Percentiles rank a stretch among this genome's conserved stretches.
Conservation (phyloP, 164 flowering plant species). For the Warburgia ugandensis region DNA sequence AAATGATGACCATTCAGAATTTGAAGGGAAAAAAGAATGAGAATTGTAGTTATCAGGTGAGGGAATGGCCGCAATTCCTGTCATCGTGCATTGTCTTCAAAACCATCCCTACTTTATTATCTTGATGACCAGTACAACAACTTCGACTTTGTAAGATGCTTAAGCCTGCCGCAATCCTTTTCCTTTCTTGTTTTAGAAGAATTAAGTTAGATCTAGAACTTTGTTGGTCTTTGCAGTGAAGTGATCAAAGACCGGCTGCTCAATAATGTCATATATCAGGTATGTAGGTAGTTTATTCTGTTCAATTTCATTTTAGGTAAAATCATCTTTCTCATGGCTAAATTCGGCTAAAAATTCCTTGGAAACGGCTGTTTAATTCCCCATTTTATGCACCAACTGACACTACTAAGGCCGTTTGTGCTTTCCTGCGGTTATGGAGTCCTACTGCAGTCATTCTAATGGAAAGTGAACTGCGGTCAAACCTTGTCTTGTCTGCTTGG, state of each 20-base stretch:
- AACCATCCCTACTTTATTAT: slow-evolving; percentile 51
- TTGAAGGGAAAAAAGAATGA: no score
- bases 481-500: slow-evolving; percentile 74
- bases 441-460: slow-evolving; percentile 71
- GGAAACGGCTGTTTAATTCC: no score
- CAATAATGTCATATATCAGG: slow-evolving; percentile 69
- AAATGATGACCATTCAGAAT: no score
- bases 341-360: no score
- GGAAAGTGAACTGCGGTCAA: slow-evolving; percentile 97
- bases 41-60: no score
- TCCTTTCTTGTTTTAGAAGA: no score
- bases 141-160: slow-evolving; percentile 89
- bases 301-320: no score
- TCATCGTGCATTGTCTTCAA: slow-evolving; percentile 51
- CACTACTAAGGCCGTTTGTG: slow-evolving; percentile 53
- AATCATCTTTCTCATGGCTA: no score
- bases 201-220: no score
- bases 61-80: slow-evolving; percentile 84
- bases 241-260: slow-evolving; percentile 69
- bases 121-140: slow-evolving; percentile 77
- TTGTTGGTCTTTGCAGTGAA: slow-evolving; percentile 45
- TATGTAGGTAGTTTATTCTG: no score
- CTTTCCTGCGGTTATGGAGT: slow-evolving; percentile 78
- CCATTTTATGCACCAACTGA: slow-evolving; percentile 91
- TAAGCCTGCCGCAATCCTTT: no score